Conservation (phyloP, 352 stramenopile species). For the Phytophthora megakarya region DNA sequence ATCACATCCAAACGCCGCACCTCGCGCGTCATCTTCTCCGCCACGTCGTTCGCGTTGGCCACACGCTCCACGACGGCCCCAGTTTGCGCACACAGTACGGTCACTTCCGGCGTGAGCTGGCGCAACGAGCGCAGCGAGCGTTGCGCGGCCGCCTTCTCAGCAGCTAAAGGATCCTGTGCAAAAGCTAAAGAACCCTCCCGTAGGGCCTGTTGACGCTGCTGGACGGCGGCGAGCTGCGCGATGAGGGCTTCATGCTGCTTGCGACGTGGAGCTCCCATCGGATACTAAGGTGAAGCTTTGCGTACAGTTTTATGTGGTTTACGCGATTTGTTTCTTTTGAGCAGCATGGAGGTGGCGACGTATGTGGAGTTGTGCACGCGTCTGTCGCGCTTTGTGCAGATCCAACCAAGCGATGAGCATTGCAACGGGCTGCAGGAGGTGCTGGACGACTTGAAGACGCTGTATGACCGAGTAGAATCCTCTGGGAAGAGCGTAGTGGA, state of each 20-base stretch:
- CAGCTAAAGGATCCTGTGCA: slow-evolving; percentile 36
- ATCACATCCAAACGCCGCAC: slow-evolving; percentile 82
- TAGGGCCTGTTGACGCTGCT: slow-evolving; percentile 48
- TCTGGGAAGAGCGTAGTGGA: slow-evolving; percentile 5
- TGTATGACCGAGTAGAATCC: slow-evolving; percentile 37
- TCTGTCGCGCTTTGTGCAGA: slow-evolving; percentile 65
- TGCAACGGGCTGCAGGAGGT: slow-evolving; percentile 27
- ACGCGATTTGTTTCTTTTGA: too few relatives aligned
- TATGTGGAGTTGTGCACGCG: slow-evolving; percentile 70
- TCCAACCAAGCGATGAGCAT: slow-evolving; percentile 21
- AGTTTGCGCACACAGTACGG: slow-evolving; percentile 74
- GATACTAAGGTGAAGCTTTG: slow-evolving; percentile 9
- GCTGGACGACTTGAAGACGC: slow-evolving; percentile 34
- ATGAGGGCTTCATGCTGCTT: slow-evolving; percentile 64
- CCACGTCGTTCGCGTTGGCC: slow-evolving; percentile 88
- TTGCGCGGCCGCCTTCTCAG: slow-evolving; percentile 63
- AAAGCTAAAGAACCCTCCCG: slow-evolving; percentile 45
- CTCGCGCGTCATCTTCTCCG: slow-evolving; percentile 88
- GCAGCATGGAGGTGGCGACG: slow-evolving; percentile 38
- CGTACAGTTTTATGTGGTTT: too few relatives aligned
- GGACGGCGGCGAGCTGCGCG: slow-evolving; percentile 54
- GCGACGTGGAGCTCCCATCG: slow-evolving; percentile 32
- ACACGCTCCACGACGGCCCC: slow-evolving; percentile 83
- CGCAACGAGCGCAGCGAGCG: slow-evolving; percentile 57
- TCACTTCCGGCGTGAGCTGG: slow-evolving; percentile 67